Evolutionary conservation across 768 basidiomycete species (phyloP).

Genomic region (Cystobasidium ongulense): DNA sequence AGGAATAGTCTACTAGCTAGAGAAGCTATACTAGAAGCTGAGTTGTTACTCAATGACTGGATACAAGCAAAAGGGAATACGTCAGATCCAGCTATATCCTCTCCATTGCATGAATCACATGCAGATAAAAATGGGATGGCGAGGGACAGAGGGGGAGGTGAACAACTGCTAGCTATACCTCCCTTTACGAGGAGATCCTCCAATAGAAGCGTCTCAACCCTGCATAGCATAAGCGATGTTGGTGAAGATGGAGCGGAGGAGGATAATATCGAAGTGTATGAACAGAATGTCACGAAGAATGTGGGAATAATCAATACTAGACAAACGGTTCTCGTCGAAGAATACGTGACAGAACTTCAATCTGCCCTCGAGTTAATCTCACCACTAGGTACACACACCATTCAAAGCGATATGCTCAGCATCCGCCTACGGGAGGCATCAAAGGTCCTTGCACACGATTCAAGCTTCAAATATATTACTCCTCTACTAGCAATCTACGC

Average conservation of each 20-base stretch:
- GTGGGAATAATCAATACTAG: background rate
- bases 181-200: background rate
- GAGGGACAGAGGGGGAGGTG: background rate
- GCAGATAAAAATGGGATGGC: no score
- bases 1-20: background rate
- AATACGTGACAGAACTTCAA: background rate
- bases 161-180: background rate
- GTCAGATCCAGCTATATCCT: background rate
- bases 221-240: background rate
- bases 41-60: background rate
- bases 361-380: background rate
- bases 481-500: background rate
- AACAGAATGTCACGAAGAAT: background rate
- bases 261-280: background rate
- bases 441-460: no score
- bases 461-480: background rate
- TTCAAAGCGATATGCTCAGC: background rate
- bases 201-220: background rate
- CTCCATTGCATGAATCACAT: background rate
- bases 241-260: background rate
- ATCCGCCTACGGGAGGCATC: background rate
- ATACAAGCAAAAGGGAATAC: background rate
- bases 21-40: slow-evolving; percentile 8
- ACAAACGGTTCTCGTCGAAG: background rate
- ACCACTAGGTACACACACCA: background rate